Conservation (phyloP, 2,329 filamentous ascomycete genomes). For the Pleomassaria siparia region DNA sequence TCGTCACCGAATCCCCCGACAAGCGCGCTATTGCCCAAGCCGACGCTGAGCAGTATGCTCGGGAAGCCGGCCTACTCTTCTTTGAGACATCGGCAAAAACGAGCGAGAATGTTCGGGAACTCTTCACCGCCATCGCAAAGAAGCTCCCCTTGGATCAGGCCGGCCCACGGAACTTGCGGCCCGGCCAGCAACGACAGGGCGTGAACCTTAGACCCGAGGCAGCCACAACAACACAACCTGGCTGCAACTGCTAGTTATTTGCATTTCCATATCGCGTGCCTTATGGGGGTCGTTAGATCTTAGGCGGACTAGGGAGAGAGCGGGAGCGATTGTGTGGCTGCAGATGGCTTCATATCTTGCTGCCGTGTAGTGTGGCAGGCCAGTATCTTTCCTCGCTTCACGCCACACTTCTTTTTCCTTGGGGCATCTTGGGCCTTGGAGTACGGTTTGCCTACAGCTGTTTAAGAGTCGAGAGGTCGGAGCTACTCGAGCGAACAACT, state of each 20-base stretch:
- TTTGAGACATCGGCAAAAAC: slow-evolving; percentile 99
- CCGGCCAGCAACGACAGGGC: slow-evolving; percentile 58
- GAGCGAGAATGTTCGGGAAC: slow-evolving; percentile 89
- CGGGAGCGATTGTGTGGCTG: slow-evolving; percentile 7
- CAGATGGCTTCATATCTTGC: slow-evolving; percentile 4
- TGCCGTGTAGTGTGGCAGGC: slow-evolving; percentile 11
- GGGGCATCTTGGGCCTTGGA: slow-evolving; percentile 30
- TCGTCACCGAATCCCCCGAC: slow-evolving; percentile 91
- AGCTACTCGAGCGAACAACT: slow-evolving; percentile 32
- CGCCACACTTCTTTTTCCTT: slow-evolving; percentile 10
- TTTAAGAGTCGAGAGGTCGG: slow-evolving; percentile 28
- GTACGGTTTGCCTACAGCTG: slow-evolving; percentile 21
- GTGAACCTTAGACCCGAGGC: slow-evolving; percentile 68
- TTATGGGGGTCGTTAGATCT: neutral
- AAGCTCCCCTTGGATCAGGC: slow-evolving; percentile 95
- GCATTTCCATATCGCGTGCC: slow-evolving; percentile 3
- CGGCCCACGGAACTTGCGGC: slow-evolving; percentile 81
- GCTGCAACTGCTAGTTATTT: slow-evolving; percentile 64
- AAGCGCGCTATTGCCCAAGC: slow-evolving; percentile 88
- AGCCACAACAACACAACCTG: slow-evolving; percentile 59
- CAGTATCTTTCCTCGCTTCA: slow-evolving; percentile 11
- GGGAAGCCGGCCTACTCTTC: slow-evolving; percentile 90
- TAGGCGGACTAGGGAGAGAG: neutral
- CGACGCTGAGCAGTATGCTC: slow-evolving; percentile 93
- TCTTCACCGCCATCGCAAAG: slow-evolving; percentile 97